Evolutionary conservation across 257 asterid genomes (phyloP).

Genomic region (Asclepias syriaca): DNA sequence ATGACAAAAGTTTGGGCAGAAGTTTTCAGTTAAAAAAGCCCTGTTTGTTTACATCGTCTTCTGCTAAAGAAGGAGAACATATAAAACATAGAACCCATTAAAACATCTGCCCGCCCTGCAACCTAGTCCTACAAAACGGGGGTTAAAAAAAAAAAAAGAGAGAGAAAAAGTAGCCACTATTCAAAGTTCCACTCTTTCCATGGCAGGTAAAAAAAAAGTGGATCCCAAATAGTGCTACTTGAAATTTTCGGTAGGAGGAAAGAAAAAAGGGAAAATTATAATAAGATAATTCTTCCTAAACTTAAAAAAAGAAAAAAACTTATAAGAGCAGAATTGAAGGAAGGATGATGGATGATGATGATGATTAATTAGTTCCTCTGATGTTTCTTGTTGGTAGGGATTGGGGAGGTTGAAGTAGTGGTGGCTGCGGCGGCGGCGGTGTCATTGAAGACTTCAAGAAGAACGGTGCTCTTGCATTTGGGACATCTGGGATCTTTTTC

Average conservation of each 20-base stretch:
- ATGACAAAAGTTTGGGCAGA: conserved; percentile 19
- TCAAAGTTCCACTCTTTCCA: conserved; percentile 47
- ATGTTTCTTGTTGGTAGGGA: conserved; percentile 14
- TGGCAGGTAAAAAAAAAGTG: conserved; percentile 29
- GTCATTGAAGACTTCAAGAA: conserved; percentile 54
- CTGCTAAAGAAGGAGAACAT: conserved; percentile 13
- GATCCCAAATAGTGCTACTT: conserved; percentile 56
- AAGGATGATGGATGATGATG: background rate
- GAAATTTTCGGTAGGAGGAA: background rate
- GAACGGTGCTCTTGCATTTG: conserved; percentile 77
- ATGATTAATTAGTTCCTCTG: conserved; percentile 17
- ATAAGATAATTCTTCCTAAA: background rate
- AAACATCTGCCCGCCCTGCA: conserved; percentile 12
- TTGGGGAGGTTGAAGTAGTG: background rate
- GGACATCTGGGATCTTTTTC: conserved; percentile 85
- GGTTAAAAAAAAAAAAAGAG: background rate
- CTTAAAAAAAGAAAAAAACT: background rate
- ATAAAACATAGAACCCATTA: conserved; percentile 9
- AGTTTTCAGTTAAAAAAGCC: conserved; percentile 5
- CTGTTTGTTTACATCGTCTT: conserved; percentile 15
- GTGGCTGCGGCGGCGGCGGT: background rate
- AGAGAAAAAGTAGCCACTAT: conserved; percentile 41
- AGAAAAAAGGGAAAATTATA: background rate
- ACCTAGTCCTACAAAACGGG: background rate
- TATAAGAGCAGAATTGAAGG: background rate